Evolutionary conservation across 225 moss, liverwort and hornwort genomes (phyloP), one percentile per base, ranked within the genome.

Genomic region (Anthoceros angustus): DNA sequence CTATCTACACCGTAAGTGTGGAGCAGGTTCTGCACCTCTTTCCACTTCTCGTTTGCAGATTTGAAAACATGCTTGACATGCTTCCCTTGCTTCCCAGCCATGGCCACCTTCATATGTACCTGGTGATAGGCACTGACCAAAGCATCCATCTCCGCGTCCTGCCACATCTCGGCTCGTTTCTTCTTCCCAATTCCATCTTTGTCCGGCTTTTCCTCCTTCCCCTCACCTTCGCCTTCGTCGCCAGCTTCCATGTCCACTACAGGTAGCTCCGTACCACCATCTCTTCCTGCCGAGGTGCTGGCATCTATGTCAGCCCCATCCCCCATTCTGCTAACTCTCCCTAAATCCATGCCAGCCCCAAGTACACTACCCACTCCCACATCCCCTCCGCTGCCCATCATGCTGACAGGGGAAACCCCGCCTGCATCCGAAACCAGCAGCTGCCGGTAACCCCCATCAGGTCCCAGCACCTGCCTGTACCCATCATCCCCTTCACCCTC

Each of bases 51-150:
- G 11, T 73, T 81, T 1, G 84, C 84, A 0, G 84, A 84, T 60
- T 84, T 84, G 62, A 84, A 84, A 11, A 84, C 81, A 70, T 84
- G 84, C 69, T 81, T 84, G 68, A 84, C 81, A 70, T 84, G 84
- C 69, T 81, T 84, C 71, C 81, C 84, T 65, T 84, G 81, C 75
- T 84, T 84, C 39, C 84, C 84, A 4, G 84, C 84, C 7, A 79
- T 79, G 0, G 84, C 82, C 25, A 84, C 75, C 74, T 84, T 84
- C 77, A 84, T 73, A 62, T 84, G 81, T 40, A 84, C 84, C 77
- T 84, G 81, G 12, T 79, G 84, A 21, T 79, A 84, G 25, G 84
- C 79, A 15, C 84, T 73, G 49, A 84, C 84, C 12, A 84, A 68
- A 10, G 84, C 84, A 62, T 84, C 84, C 84, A 84, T 84, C 70